phyloP scores from a whole-genome alignment of 1,284 basidiomycete species.

The Cutaneotrichosporon sp. region DNA sequence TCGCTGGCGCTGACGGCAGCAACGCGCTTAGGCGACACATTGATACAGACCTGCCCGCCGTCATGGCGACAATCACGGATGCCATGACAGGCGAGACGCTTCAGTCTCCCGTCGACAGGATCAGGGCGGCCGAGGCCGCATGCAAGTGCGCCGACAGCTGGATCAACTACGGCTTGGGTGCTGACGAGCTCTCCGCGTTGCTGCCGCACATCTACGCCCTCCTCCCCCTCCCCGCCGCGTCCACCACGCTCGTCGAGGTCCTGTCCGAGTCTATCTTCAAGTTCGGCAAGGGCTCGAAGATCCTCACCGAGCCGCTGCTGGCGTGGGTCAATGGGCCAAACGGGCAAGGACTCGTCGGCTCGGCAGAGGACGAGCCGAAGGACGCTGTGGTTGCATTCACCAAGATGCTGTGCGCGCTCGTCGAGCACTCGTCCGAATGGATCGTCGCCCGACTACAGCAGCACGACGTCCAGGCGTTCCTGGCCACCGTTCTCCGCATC shows the following conservation, averaged over 20 bases:
- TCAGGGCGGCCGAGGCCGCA: conserved; percentile 61
- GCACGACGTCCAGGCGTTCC: conserved; percentile 62
- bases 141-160: conserved; percentile 75
- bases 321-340: conserved; percentile 61
- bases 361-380: conserved; percentile 30
- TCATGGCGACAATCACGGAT: conserved; percentile 61
- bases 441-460: conserved; percentile 63
- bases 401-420: conserved; percentile 71
- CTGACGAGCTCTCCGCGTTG: conserved; percentile 55
- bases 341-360: conserved; percentile 27
- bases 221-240: conserved; percentile 56
- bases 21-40: conserved; percentile 34
- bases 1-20: conserved; percentile 17
- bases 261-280: conserved; percentile 66
- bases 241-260: conserved; percentile 70
- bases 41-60: conserved; percentile 59
- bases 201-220: conserved; percentile 55
- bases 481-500: conserved; percentile 66
- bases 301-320: conserved; percentile 74
- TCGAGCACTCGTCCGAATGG: conserved; percentile 78
- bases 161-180: conserved; percentile 62
- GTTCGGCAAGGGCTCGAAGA: conserved; percentile 63
- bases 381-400: conserved; percentile 56
- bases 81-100: conserved; percentile 49
- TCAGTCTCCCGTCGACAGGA: conserved; percentile 27